phyloP scores from a whole-genome alignment of 2,329 filamentous ascomycete species.

The Talaromyces sp. region DNA sequence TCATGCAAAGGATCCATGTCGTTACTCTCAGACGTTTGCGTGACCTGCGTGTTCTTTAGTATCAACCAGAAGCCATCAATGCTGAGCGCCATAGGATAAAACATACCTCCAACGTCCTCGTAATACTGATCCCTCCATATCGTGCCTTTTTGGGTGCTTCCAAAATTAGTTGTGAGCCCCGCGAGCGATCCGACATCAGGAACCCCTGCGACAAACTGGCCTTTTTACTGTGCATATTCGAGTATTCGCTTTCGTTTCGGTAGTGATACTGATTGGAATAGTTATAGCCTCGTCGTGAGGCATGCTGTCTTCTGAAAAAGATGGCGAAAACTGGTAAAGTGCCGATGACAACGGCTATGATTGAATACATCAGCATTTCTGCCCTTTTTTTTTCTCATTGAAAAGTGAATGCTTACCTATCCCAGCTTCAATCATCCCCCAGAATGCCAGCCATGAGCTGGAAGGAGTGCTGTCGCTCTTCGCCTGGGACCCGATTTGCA shows the following conservation, averaged over 20 bases:
- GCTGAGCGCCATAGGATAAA: not conserved
- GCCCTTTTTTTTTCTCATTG: not conserved
- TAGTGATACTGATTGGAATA: not conserved
- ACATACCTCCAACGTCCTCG: slow-evolving; percentile 6
- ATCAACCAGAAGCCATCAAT: not conserved
- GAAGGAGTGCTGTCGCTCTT: slow-evolving; percentile 21
- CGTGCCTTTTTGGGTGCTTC: not conserved
- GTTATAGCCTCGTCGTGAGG: slow-evolving; percentile 3
- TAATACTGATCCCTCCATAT: slow-evolving; percentile 5
- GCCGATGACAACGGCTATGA: slow-evolving; percentile 17
- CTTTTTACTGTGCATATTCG: not conserved
- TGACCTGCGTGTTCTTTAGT: slow-evolving; percentile 1
- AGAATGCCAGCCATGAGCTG: slow-evolving; percentile 31
- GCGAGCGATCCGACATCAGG: slow-evolving; percentile 1
- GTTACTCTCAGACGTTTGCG: slow-evolving; percentile 3
- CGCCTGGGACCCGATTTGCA: slow-evolving; percentile 25
- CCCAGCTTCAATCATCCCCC: slow-evolving; percentile 30
- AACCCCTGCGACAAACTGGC: not conserved
- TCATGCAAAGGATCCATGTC: slow-evolving; percentile 6
- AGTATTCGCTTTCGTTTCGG: not conserved
- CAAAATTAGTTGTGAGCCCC: not conserved
- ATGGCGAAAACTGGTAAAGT: slow-evolving; percentile 15
- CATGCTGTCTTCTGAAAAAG: slow-evolving; percentile 5
- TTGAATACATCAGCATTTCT: not conserved
- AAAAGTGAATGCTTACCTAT: slow-evolving; percentile 21